phyloP scores from a whole-genome alignment of 352 stramenopile genomes.

The Pythium chondricola region DNA sequence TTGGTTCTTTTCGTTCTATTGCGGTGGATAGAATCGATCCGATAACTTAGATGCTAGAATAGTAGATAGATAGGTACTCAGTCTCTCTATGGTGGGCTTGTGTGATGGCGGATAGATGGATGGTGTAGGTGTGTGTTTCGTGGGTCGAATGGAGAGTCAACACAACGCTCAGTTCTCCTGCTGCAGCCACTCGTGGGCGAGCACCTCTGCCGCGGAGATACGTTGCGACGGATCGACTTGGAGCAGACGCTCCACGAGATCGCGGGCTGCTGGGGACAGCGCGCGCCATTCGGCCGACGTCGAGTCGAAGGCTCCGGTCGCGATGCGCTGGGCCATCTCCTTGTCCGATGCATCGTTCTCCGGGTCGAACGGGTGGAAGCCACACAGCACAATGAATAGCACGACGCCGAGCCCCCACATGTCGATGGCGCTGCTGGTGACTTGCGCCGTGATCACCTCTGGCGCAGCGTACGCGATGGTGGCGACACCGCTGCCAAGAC shows the following conservation, averaged over 20 bases:
- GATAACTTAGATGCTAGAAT: no score
- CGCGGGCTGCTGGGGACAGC: slow-evolving; percentile 19
- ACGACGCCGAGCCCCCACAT: slow-evolving; percentile 31
- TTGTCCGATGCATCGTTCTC: slow-evolving; percentile 19
- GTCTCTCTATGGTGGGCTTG: no score
- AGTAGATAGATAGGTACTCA: no score
- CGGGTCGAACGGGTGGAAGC: slow-evolving; percentile 29
- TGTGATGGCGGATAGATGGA: slow-evolving; percentile 5
- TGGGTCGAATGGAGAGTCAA: slow-evolving; percentile 4
- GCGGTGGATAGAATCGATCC: no score
- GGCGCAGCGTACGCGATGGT: slow-evolving; percentile 28
- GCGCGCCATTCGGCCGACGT: slow-evolving; percentile 18
- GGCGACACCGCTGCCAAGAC: slow-evolving; percentile 19
- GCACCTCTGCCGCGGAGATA: slow-evolving; percentile 16
- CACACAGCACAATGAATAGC: slow-evolving; percentile 27
- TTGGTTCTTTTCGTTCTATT: no score
- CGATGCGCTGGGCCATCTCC: slow-evolving; percentile 17
- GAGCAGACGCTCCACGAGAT: slow-evolving; percentile 22
- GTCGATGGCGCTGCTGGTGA: slow-evolving; percentile 20
- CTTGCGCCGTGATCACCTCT: slow-evolving; percentile 15
- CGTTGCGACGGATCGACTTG: slow-evolving; percentile 19
- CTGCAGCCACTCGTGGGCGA: slow-evolving; percentile 25
- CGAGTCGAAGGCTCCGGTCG: slow-evolving; percentile 15
- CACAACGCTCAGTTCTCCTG: not conserved
- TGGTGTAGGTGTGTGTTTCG: slow-evolving; percentile 3